These are phyloP conservation scores for Trypanosoma rangeli DNA, from an alignment of 208 protist species.

Conservation along the genomic window DNA sequence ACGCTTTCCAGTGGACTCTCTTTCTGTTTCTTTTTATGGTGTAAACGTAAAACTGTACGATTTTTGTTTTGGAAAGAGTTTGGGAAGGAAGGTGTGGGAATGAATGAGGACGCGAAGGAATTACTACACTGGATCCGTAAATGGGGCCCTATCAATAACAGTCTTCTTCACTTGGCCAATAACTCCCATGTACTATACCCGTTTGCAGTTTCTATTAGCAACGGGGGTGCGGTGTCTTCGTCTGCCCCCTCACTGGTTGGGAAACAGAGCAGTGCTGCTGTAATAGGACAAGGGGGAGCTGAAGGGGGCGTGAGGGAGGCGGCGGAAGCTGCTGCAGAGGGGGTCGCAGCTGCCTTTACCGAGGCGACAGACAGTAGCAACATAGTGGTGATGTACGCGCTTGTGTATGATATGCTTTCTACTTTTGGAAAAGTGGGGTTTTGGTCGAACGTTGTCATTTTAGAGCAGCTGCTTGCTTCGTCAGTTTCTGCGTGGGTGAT, in stretches of 20 bases:
- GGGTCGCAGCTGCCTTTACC: neutral
- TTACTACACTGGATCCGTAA: slow-evolving; percentile 20
- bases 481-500: slow-evolving; percentile 51
- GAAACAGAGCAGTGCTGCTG: neutral
- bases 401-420: slow-evolving; percentile 28
- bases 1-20: neutral
- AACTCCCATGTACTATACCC: slow-evolving; percentile 16
- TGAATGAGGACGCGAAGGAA: slow-evolving; percentile 9
- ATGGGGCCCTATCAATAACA: slow-evolving; percentile 22
- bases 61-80: neutral
- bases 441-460: slow-evolving; percentile 25
- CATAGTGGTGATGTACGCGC: slow-evolving; percentile 20
- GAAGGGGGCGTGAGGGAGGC: neutral
- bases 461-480: slow-evolving; percentile 39
- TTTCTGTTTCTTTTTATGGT: slow-evolving; percentile 26
- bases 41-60: neutral
- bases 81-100: neutral
- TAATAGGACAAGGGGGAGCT: no score
- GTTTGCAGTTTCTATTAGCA: slow-evolving; percentile 7
- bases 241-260: neutral
- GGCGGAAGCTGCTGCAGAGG: neutral
- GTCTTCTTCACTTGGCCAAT: slow-evolving; percentile 18
- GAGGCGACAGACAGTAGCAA: slow-evolving; percentile 15
- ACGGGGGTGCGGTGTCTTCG: neutral
- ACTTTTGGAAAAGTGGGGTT: slow-evolving; percentile 15